Conservation (phyloP, 2,329 filamentous ascomycete genomes). For the Fusarium sp. region DNA sequence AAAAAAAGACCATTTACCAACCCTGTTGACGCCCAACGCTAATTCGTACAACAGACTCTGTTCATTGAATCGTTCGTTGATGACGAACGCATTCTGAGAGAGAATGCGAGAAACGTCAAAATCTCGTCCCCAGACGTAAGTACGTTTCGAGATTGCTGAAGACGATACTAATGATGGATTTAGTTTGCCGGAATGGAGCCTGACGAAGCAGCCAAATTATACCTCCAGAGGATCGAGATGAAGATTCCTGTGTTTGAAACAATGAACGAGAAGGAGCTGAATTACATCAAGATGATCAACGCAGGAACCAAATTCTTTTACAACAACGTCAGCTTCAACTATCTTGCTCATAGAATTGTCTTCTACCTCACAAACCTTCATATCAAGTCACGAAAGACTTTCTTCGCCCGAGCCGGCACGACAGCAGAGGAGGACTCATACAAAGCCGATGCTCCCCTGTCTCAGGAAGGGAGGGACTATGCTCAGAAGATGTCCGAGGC, state of each 20-base stretch:
- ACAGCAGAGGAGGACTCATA: conserved; percentile 91
- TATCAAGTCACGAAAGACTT: conserved; percentile 93
- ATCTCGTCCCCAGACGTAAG: conserved; percentile 94
- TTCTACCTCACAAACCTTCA: conserved; percentile 98
- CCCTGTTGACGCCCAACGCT: neutral
- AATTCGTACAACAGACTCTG: conserved; percentile 71
- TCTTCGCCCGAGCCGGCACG: conserved; percentile 89
- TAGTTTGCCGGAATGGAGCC: conserved; percentile 92
- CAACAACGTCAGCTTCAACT: conserved; percentile 97
- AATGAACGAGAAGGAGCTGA: conserved; percentile 92
- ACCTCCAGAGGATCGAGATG: conserved; percentile 87
- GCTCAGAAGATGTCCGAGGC: conserved; percentile 87
- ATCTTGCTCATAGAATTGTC: conserved; percentile 95
- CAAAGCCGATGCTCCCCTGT: conserved; percentile 89
- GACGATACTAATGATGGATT: conserved; percentile 5
- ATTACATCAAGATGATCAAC: conserved; percentile 99
- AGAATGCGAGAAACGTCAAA: conserved; percentile 97
- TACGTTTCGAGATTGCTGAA: conserved; percentile 5
- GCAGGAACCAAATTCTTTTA: conserved; percentile 92
- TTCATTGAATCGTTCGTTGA: conserved; percentile 98
- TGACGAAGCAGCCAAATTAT: conserved; percentile 91
- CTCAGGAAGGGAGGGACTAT: conserved; percentile 82
- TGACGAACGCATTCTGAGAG: conserved; percentile 91
- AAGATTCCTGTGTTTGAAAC: conserved; percentile 97
- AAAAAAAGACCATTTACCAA: conserved; percentile 39